Evolutionary conservation across 208 protist genomes (phyloP).

Genomic region (Leishmania aethiopica): DNA sequence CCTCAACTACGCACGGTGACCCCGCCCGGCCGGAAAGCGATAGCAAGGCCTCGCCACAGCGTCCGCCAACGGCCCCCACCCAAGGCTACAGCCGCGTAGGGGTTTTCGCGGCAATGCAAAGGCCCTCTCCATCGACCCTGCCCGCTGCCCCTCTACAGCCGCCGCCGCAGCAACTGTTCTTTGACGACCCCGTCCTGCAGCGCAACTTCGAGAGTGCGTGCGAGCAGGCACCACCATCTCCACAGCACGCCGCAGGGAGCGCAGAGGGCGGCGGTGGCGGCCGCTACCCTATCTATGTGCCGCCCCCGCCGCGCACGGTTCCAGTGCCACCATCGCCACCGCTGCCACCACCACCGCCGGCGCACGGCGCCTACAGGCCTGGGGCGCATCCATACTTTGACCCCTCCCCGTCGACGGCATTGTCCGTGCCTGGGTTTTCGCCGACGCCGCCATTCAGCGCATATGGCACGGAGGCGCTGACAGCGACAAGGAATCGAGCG

Average conservation of each 20-base stretch:
- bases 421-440: neutral
- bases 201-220: neutral
- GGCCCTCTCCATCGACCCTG: neutral
- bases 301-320: neutral
- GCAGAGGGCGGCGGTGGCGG: neutral
- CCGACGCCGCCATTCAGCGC: neutral
- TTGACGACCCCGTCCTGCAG: conserved; percentile 17
- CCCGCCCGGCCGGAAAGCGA: neutral
- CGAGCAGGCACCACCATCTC: neutral
- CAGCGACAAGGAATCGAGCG: neutral
- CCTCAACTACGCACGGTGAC: neutral
- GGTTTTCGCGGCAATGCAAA: neutral
- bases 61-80: neutral
- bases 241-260: neutral
- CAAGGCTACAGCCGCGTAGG: neutral
- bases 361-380: conserved; percentile 1
- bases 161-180: neutral
- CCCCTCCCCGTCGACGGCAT: neutral
- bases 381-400: conserved; percentile 11
- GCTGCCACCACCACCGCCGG: neutral
- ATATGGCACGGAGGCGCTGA: neutral
- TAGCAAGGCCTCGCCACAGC: neutral
- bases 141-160: neutral
- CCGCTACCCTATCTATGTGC: neutral
- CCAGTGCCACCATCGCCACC: neutral